Evolutionary conservation across 495 filamentous ascomycete genomes (phyloP), one percentile per base, ranked within the genome.

Genomic region (Penicillium arizonense): DNA sequence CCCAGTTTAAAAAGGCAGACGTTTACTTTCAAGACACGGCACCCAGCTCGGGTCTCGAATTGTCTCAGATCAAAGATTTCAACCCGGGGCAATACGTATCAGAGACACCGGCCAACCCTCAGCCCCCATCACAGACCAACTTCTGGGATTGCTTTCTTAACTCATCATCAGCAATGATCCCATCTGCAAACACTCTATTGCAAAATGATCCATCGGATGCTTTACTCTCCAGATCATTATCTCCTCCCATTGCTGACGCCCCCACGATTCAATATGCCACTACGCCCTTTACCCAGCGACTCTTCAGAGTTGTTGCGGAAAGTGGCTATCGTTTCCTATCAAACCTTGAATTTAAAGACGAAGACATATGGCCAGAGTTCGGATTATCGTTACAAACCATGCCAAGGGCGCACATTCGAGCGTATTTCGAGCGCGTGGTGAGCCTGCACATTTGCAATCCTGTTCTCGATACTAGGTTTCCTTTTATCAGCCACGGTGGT

Each of bases 401-500:
- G 21, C 42, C 56, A 32, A 53, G 60, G 5, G 34, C 38, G 0
- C 44, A 63, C 3, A 43, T 59, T 20, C 21, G 12, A 12, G 38
- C 38, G 1, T 59, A 59, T 41, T 59, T 63, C 37, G 23, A 44
- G 37, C 56, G 46, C 5, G 56, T 59, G 21, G 14, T 57, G 4
- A 35, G 10, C 9, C 32, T 14, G 28, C 40, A 30, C 6, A 45
- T 53, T 8, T 59, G 56, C 30, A 54, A 59, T 46, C 60, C 60
- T 14, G 14, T 59, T 24, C 4, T 42, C 18, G 56, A 63, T 37
- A 14, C 28, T 16, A 56, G 52, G 11, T 59, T 63, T 28, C 56
- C 60, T 3, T 63, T 51, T 44, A 48, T 63, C 8, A 54, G 56
- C 18, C 16, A 57, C 6, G 60, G 60, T 8, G 53, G 53, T 26